Evolutionary conservation across 2,329 filamentous ascomycete species (phyloP), one percentile per base, ranked within the genome.

Genomic region (Bipolaris sorokiniana): DNA sequence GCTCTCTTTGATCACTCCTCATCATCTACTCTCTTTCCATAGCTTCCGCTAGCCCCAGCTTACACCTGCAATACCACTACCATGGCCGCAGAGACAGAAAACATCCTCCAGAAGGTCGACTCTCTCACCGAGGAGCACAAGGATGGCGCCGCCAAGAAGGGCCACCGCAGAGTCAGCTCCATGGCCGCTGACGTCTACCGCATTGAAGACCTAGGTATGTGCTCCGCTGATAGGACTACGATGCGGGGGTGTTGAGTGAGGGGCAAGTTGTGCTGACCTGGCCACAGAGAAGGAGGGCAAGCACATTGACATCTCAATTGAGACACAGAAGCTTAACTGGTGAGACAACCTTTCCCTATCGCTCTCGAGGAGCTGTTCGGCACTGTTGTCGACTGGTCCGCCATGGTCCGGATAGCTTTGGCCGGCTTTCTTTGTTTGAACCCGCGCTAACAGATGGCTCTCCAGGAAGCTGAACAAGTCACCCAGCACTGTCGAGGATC

Each of bases 401-500:
- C 42, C 51, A 59, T 53, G 49, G 53, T 22, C 58, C 57, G 62
- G 53, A 49, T 53, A 23, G 33, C 41, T 41, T 49, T 56, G 58
- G 54, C 9, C n/a, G 31, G 11, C 49, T 31, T 36, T 47, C 44
- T 41, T 58, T 28, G 20, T 15, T 31, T 44, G 26, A 47, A 9
- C 28, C 38, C 37, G 48, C 45, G 56, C 67, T 73, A 56, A 72
- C 61, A 36, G 26, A 59, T 34, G 16, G 13, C 41, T 26, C 4
- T 47, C 31, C 67, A 97, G 93, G 94, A 97, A 95, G 81, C 89
- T 98, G 76, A 98, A 98, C 85, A 90, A 88, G 52, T 94, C 92
- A 34, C 85, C 92, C 40, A 80, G 82, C 59, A 85, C 86, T 37
- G 78, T 97, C 48, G 93, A 97, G 28, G 94, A 97, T 68, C 89